Evolutionary conservation across 2,329 filamentous ascomycete genomes (phyloP).

Genomic region (Hypoxylon sp.): DNA sequence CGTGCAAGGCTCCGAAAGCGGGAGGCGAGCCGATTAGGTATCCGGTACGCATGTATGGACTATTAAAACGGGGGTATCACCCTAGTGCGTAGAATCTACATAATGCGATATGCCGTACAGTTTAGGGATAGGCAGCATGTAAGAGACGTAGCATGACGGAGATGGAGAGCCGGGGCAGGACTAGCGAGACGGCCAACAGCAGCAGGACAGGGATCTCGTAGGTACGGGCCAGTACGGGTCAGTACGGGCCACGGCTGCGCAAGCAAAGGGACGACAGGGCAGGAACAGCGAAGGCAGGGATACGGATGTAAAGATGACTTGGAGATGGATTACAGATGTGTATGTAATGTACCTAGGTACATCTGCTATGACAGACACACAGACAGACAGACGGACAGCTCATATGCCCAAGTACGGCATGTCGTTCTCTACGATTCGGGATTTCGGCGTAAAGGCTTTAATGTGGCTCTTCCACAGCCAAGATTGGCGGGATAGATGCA

Average conservation of each 20-base stretch:
- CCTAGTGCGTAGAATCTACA: no score
- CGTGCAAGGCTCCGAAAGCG: constrained; percentile 47
- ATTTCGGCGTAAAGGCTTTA: constrained; percentile 20
- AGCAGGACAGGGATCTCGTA: constrained; percentile 12
- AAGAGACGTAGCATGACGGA: no score
- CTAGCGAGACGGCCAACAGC: constrained; percentile 17
- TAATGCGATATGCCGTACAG: constrained; percentile 33
- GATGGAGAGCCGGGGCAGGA: constrained; percentile 23
- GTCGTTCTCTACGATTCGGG: constrained; percentile 17
- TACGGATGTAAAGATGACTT: constrained; percentile 16
- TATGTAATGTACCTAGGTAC: no score
- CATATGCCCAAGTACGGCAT: not conserved
- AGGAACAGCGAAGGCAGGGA: constrained; percentile 1
- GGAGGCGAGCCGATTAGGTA: constrained; percentile 39
- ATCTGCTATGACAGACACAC: no score
- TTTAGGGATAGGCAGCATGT: constrained; percentile 34
- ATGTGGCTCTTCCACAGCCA: not conserved
- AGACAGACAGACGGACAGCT: no score
- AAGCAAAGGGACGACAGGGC: constrained; percentile 10
- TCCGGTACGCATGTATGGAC: no score
- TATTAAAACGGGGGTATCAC: constrained; percentile 3
- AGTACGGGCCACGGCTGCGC: not conserved
- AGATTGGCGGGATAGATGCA: not conserved
- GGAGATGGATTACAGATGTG: constrained; percentile 11
- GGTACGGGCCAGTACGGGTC: no score